A percentile compares a stretch with the other conserved stretches of the same genome.
Evolutionary conservation across 805 yeast genomes (phyloP).

Genomic region (Starmerella gropengiesseri): DNA sequence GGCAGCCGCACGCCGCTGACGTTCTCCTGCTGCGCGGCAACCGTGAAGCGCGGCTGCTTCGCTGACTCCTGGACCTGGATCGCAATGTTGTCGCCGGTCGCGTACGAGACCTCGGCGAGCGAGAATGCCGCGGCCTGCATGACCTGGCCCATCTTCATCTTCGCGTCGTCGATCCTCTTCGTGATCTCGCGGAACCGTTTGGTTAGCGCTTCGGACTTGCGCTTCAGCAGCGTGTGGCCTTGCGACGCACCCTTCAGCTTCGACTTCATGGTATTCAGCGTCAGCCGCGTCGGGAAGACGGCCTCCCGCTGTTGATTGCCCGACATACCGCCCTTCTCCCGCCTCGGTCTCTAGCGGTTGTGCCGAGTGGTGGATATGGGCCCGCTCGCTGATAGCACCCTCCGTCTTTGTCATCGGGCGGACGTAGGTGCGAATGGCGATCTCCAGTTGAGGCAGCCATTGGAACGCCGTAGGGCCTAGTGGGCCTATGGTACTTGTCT

Average conservation of each 20-base stretch:
- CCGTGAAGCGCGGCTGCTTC: conserved; percentile 74
- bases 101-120: conserved; percentile 91
- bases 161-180: conserved; percentile 84
- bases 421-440: too few species aligned
- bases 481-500: too few species aligned
- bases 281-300: conserved; percentile 97
- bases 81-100: conserved; percentile 91
- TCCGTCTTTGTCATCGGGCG: too few species aligned
- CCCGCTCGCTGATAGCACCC: too few species aligned
- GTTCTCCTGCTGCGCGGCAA: conserved; percentile 85
- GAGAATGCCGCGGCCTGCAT: conserved; percentile 98
- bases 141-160: conserved; percentile 93
- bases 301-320: conserved; percentile 76
- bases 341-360: too few species aligned
- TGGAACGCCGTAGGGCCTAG: too few species aligned
- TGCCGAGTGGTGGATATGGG: too few species aligned
- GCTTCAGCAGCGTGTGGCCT: conserved; percentile 84
- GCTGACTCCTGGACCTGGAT: conserved; percentile 95
- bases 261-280: conserved; percentile 85
- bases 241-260: conserved; percentile 95
- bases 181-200: conserved; percentile 94
- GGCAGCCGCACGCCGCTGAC: conserved; percentile 94
- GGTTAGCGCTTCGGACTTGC: conserved; percentile 94
- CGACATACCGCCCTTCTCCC: conserved; percentile 38
- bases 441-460: too few species aligned